Base-by-base conservation (phyloP, 805 yeast species). In the Kodamaea hsintzibuensis region DNA sequence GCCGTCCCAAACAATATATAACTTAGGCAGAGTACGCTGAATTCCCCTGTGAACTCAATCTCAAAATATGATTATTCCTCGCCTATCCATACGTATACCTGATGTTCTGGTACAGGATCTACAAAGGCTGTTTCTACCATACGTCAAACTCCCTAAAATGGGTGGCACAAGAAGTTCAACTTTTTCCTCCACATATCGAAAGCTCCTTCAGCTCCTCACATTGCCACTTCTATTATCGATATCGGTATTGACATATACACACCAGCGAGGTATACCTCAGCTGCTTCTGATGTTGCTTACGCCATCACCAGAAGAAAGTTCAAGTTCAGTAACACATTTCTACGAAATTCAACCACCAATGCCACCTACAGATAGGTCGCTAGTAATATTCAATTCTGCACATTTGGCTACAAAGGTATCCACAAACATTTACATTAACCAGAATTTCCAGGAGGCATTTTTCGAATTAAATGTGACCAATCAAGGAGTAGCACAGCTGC, bases 401-500 rank as follows among this genome's bases (percentile, higher is more conserved):
- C 49, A 42, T 8, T 50, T 50, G 38, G 42, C 46, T 19, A 50
- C 49, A 8, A 39, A 16, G 7, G 33, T 50, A 9, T 37, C 50
- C 30, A 25, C 39, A 7, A 38, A 37, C 30, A 39, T 50, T 7
- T 40, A 44, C 46, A 13, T 50, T 12, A 43, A 47, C 14, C 52
- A 42, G 48, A 43, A 27, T 18, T 50, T 50, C 44, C 52, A 50
- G 27, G 52, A 50, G 13, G 48, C 52, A 19, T 43, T 17, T 25
- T 43, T 50, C 14, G 44, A 42, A 38, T 45, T 50, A 42, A 45
- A 45, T 38, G 42, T 45, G n/a, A 45, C 53, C 44, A 50, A 50
- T 44, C 16, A 18, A 13, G 53, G 45, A 6, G 39, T 50, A 8
- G 17, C 40, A 14, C 42, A 14, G 13, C 49, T 47, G 40, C 53